These are phyloP conservation scores for Elsinoe batatas DNA, from an alignment of 2,329 filamentous ascomycete species.

Conservation along the genomic window DNA sequence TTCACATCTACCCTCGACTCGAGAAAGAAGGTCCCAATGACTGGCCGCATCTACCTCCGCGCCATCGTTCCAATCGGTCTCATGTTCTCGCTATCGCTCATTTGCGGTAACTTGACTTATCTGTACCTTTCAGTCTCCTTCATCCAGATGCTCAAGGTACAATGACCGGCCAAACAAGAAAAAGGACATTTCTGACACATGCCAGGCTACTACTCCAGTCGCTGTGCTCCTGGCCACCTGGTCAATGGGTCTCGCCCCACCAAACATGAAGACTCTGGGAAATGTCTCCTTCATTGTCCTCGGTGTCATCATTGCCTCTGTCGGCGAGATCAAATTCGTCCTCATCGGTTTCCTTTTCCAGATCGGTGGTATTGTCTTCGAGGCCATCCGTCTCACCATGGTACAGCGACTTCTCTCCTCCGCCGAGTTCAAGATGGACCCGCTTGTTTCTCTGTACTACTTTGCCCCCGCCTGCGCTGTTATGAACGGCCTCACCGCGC, in stretches of 20 bases:
- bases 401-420: slow-evolving; percentile 17
- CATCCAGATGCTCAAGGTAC: slow-evolving; percentile 22
- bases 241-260: slow-evolving; percentile 17
- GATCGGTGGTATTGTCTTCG: slow-evolving; percentile 17
- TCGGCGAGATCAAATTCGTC: slow-evolving; percentile 19
- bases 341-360: slow-evolving; percentile 19
- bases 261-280: slow-evolving; percentile 15
- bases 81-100: slow-evolving; percentile 19
- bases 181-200: background rate
- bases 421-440: slow-evolving; percentile 20
- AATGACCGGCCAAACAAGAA: background rate
- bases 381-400: slow-evolving; percentile 18
- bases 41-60: slow-evolving; percentile 19
- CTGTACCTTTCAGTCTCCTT: slow-evolving; percentile 22
- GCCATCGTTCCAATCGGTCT: slow-evolving; percentile 22
- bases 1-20: slow-evolving; percentile 20
- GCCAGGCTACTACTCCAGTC: slow-evolving; percentile 18
- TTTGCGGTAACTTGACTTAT: slow-evolving; percentile 21
- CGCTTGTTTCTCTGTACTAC: slow-evolving; percentile 20
- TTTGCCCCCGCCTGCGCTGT: slow-evolving; percentile 19
- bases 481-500: slow-evolving; percentile 17
- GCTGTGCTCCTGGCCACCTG: slow-evolving; percentile 19
- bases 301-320: slow-evolving; percentile 19
- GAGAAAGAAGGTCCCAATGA: slow-evolving; percentile 21
- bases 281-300: slow-evolving; percentile 20